phyloP scores from a whole-genome alignment of 2,329 filamentous ascomycete genomes.

The Fusarium nelsonii region DNA sequence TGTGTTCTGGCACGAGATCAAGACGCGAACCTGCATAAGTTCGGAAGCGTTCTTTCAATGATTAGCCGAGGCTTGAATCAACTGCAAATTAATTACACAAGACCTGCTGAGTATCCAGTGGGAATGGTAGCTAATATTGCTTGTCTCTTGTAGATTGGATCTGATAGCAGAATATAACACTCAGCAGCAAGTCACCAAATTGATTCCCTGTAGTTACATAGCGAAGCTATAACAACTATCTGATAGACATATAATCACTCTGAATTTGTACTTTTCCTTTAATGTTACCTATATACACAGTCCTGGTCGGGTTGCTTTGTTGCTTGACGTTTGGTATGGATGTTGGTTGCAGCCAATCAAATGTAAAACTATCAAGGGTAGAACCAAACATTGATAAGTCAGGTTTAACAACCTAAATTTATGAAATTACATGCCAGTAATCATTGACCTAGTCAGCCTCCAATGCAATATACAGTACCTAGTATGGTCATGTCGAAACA shows the following conservation, averaged over 20 bases:
- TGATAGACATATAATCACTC: background rate
- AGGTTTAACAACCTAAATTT: background rate
- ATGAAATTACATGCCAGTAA: background rate
- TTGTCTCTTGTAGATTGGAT: background rate
- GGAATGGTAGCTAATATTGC: background rate
- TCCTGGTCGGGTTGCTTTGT: background rate
- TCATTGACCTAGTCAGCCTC: background rate
- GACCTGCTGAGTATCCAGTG: background rate
- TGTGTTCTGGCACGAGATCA: slow-evolving; percentile 22
- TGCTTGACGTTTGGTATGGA: background rate
- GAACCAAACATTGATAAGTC: slow-evolving; percentile 1
- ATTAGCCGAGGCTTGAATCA: background rate
- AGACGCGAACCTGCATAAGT: slow-evolving; percentile 34
- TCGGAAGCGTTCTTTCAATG: background rate
- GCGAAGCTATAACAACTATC: too few species aligned
- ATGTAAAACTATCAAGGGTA: background rate
- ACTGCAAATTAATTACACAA: background rate
- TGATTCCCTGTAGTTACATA: too few species aligned
- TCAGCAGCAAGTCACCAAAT: background rate
- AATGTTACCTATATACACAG: background rate
- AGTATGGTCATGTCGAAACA: slow-evolving; percentile 17
- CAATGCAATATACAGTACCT: background rate
- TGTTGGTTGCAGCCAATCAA: slow-evolving; percentile 3
- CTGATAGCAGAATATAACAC: background rate
- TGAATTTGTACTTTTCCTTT: background rate